Evolutionary conservation across 177 flowering plant genomes (phyloP).

Genomic region (Vitis hybrid): DNA sequence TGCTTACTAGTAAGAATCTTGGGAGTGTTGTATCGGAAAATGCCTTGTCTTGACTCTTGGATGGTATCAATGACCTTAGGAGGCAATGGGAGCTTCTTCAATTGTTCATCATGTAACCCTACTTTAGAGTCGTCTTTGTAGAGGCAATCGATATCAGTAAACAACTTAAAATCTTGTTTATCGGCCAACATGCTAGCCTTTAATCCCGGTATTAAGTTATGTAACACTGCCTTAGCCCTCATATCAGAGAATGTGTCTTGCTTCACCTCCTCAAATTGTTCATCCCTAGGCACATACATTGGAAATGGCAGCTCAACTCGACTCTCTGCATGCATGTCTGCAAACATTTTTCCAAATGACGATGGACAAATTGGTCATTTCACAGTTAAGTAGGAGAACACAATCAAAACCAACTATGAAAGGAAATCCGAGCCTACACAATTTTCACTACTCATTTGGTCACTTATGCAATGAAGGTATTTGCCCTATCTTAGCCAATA

Average conservation of each 20-base stretch:
- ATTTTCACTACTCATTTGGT: too few species aligned
- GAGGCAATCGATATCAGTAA: constrained; percentile 70
- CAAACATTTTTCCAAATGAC: background rate
- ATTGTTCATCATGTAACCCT: constrained; percentile 60
- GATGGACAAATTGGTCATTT: too few species aligned
- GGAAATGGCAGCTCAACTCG: constrained; percentile 92
- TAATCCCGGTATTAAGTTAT: constrained; percentile 67
- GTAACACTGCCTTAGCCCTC: constrained; percentile 76
- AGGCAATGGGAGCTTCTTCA: constrained; percentile 73
- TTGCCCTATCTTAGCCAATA: too few species aligned
- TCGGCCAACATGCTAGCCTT: constrained; percentile 65
- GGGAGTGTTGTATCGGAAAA: constrained; percentile 83
- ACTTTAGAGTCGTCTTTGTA: constrained; percentile 77
- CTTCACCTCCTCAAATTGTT: constrained; percentile 89
- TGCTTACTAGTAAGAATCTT: constrained; percentile 74
- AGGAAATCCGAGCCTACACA: too few species aligned
- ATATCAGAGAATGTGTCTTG: constrained; percentile 54
- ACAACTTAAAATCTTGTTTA: constrained; percentile 72
- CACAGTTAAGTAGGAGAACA: too few species aligned
- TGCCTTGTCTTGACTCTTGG: constrained; percentile 64
- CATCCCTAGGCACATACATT: constrained; percentile 88
- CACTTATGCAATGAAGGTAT: too few species aligned
- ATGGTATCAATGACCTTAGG: constrained; percentile 51
- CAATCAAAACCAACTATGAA: too few species aligned
- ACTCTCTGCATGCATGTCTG: constrained; percentile 73